Evolutionary conservation across 208 protist genomes (phyloP).

Genomic region (Porcisia deanei): DNA sequence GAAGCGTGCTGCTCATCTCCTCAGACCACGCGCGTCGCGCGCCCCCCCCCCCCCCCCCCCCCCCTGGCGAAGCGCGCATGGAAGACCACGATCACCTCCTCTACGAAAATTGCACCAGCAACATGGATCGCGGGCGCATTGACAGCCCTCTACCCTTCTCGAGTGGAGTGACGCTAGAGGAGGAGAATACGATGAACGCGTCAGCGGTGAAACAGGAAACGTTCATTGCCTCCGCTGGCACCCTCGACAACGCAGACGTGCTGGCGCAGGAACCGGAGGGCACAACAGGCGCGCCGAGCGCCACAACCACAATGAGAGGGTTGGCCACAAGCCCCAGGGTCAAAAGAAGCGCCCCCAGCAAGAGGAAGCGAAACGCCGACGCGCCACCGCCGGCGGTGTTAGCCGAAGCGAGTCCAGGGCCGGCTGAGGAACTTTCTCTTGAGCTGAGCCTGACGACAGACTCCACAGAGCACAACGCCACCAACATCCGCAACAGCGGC

Average conservation of each 20-base stretch:
- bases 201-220: neutral
- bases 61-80: neutral
- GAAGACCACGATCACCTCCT: neutral
- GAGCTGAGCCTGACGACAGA: neutral
- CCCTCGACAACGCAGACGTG: neutral
- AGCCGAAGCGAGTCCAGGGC: neutral
- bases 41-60: neutral
- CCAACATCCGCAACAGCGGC: neutral
- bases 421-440: neutral
- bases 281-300: neutral
- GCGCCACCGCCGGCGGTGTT: neutral
- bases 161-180: neutral
- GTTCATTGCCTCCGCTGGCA: neutral
- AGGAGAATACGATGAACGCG: no score
- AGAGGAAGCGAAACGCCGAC: neutral
- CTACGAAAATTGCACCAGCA: neutral
- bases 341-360: neutral
- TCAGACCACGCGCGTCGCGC: neutral
- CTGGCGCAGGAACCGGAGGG: neutral
- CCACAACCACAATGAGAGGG: neutral
- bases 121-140: neutral
- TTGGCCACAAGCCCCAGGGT: neutral
- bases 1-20: neutral
- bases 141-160: neutral
- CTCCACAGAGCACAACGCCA: neutral